Evolutionary conservation across 768 basidiomycete species (phyloP).

Genomic region (Crucibulum laeve): DNA sequence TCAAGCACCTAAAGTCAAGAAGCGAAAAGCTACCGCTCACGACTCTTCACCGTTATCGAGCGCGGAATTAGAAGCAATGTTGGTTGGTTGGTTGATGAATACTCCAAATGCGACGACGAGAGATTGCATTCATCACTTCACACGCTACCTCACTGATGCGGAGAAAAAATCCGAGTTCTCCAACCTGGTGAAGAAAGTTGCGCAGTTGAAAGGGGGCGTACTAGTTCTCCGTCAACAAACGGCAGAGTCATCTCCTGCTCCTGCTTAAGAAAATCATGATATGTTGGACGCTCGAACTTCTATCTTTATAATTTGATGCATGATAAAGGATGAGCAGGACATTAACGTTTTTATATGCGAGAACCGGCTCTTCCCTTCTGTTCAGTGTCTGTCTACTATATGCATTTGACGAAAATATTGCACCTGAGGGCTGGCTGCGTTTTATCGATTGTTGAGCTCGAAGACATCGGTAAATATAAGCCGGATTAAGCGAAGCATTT

Average conservation of each 20-base stretch:
- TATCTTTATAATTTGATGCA: too few relatives aligned
- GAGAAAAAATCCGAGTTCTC: conserved; percentile 73
- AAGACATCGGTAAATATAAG: too few relatives aligned
- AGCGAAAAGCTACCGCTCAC: conserved; percentile 50
- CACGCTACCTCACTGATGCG: conserved; percentile 65
- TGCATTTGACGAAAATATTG: too few relatives aligned
- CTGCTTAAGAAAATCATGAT: conserved; percentile 5
- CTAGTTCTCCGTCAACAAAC: conserved; percentile 49
- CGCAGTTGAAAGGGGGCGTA: conserved; percentile 62
- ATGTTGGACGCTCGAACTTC: too few relatives aligned
- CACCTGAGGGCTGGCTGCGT: too few relatives aligned
- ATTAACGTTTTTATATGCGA: too few relatives aligned
- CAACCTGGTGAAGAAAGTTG: conserved; percentile 76
- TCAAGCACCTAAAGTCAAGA: conserved; percentile 37
- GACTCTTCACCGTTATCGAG: conserved; percentile 29
- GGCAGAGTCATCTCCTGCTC: conserved; percentile 30
- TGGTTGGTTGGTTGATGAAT: conserved; percentile 73
- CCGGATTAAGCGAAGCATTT: too few relatives aligned
- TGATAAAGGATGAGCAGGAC: too few relatives aligned
- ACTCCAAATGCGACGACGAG: conserved; percentile 68
- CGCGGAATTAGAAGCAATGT: conserved; percentile 60
- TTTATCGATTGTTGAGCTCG: too few relatives aligned
- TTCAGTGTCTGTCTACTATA: too few relatives aligned
- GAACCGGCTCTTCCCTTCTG: too few relatives aligned
- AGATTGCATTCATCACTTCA: conserved; percentile 79